These are phyloP conservation scores for Colletotrichum lupini DNA, from an alignment of 2,329 filamentous ascomycete genomes.

Conservation along the genomic window DNA sequence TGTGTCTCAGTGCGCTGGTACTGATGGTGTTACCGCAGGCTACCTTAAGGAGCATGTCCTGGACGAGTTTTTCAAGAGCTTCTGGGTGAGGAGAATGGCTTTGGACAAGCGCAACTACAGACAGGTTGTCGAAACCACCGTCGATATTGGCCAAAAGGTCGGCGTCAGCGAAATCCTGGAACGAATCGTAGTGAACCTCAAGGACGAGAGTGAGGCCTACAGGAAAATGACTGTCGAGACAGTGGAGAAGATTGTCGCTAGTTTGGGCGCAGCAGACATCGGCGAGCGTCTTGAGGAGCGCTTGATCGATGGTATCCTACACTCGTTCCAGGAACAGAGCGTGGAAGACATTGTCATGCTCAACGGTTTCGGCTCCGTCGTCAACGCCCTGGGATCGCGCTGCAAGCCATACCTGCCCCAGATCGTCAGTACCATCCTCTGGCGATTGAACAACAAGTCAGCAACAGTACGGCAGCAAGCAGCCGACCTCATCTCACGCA, in stretches of 20 bases:
- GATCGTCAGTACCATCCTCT: constrained; percentile 96
- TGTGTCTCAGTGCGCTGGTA: constrained; percentile 93
- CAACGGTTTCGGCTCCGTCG: constrained; percentile 97
- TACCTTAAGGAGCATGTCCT: constrained; percentile 97
- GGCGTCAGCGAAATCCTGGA: constrained; percentile 95
- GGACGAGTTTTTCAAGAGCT: constrained; percentile 97
- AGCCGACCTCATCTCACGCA: constrained; percentile 94
- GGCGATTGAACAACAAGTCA: constrained; percentile 97
- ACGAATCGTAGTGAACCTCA: constrained; percentile 92
- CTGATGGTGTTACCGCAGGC: constrained; percentile 91
- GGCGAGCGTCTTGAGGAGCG: constrained; percentile 92
- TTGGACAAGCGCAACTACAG: constrained; percentile 97
- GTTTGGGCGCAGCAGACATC: constrained; percentile 92
- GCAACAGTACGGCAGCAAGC: constrained; percentile 97
- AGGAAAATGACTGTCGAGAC: constrained; percentile 99
- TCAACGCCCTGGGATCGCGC: constrained; percentile 91
- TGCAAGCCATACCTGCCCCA: constrained; percentile 98
- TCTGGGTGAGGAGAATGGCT: constrained; percentile 98
- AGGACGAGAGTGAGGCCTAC: constrained; percentile 98
- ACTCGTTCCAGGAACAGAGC: constrained; percentile 97
- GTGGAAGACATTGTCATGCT: constrained; percentile 96
- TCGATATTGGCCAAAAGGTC: constrained; percentile 98
- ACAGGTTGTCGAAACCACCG: constrained; percentile 97
- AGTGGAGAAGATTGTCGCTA: constrained; percentile 94
- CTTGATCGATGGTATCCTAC: constrained; percentile 93